Base-by-base conservation (phyloP, 108 stramenopile genomes). In the Heterococcus sp. region DNA sequence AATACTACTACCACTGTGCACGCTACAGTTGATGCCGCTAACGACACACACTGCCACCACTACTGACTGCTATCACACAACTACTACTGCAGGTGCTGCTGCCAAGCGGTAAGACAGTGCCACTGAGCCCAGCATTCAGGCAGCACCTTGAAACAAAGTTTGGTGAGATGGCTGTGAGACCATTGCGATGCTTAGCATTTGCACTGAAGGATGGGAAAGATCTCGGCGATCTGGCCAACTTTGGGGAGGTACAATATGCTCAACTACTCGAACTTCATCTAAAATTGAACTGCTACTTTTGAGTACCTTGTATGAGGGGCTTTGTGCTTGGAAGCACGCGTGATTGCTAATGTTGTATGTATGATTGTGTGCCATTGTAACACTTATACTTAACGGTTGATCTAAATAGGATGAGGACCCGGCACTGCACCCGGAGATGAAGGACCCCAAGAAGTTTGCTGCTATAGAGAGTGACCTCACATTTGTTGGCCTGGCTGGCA, bases 391-490 rank as follows among this genome's bases (percentile, higher is more conserved):
- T n/a, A n/a, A n/a, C n/a, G n/a, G n/a, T n/a, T n/a, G n/a, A n/a
- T n/a, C n/a, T n/a, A n/a, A n/a, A 58, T 14, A 38, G 37, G 79
- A 74, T 34, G 78, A 84, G 8, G 78, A 87, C 38, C 81, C 84
- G 3, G 65, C 68, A n/a, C 0, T 35, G 32, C 35, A 67, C 32
- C 31, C 76, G 2, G 30, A 68, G 14, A 68, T 88, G 29, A 80
- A 37, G 34, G 85, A 94, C 77, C 89, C 92, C 3, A 70, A 85
- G 66, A 92, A 92, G 58, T 96, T 95, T 82, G 88, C 78, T 70
- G 87, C 89, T 68, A 91, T 98, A 65, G 98, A 99, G 85, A 89
- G 89, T 65, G 92, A 94, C 38, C 87, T 99, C 69, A 96, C 95
- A 5, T 88, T 97, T 69, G 91, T 95, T 26, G 97, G 96, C 32